Evolutionary conservation across 805 yeast species (phyloP), one percentile per base, ranked within the genome.

Genomic region (Tetrapisispora phaffii): DNA sequence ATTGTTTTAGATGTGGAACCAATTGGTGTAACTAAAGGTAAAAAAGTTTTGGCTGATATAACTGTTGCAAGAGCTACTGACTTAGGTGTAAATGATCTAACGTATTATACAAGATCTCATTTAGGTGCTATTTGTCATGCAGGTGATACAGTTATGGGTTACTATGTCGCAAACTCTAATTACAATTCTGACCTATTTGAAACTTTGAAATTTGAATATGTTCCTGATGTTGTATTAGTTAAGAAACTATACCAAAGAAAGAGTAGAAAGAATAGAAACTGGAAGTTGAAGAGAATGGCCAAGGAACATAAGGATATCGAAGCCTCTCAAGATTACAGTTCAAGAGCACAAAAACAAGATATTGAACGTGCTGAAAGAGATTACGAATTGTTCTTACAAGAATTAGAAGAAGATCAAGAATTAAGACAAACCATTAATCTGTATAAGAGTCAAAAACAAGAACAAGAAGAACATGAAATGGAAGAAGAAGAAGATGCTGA

Each of bases 241-340:
- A 87, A 88, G 86, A 89, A 88, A 63, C 77, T 77, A 66, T 90
- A 88, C 71, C 74, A 80, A 39, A 82, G 95, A 73, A 83, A 82
- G 70, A 72, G 79, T 39, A 78, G 76, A 70, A 82, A 79, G 71
- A 69, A 76, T 53, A 82, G 82, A 76, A 77, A 80, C 73, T 86
- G 95, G 95, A 86, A 83, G 68, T 79, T 90, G 67, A 85, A 85
- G 80, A 84, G 97, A 75, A 89, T 90, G 96, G 97, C 97, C 33
- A 85, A 75, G 60, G 97, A 93, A 69, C 95, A 89, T 69, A 77
- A 79, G 53, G 97, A 89, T 56, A 79, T 86, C 52, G 88, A 81
- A 38, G 94, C 93, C 47, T 73, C 78, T 53, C 80, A 77, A 54
- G 77, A 73, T 47, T 63, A 63, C 51, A 70, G 67, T 49, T 72